Evolutionary conservation across 345 rosid genomes (phyloP).

Genomic region (Stellera chamaejasme): DNA sequence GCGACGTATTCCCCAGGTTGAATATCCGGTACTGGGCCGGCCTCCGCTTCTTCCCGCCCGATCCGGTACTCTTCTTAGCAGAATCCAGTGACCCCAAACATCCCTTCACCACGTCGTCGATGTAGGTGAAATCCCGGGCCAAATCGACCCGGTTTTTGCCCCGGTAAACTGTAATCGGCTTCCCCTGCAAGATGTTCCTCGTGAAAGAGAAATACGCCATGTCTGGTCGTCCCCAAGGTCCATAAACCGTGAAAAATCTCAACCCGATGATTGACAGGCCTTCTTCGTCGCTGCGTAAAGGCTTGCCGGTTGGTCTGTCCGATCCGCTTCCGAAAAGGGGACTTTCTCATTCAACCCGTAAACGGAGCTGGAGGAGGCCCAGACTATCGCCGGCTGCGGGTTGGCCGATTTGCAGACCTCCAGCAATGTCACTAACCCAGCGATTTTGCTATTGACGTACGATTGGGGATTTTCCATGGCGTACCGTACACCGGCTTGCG

Average conservation of each 20-base stretch:
- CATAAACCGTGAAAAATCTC: conserved; percentile 78
- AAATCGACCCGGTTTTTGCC: conserved; percentile 58
- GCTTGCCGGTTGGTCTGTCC: conserved; percentile 75
- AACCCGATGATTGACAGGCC: conserved; percentile 66
- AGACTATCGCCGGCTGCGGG: conserved; percentile 73
- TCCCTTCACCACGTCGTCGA: conserved; percentile 73
- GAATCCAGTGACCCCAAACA: conserved; percentile 68
- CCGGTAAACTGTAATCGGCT: conserved; percentile 60
- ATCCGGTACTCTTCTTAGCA: conserved; percentile 66
- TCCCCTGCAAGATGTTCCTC: conserved; percentile 58
- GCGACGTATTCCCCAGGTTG: conserved; percentile 72
- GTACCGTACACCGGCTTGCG: conserved; percentile 85
- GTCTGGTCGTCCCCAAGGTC: conserved; percentile 86
- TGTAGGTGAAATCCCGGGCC: conserved; percentile 78
- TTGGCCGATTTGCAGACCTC: conserved; percentile 61
- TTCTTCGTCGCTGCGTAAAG: conserved; percentile 84
- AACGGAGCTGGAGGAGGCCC: conserved; percentile 88
- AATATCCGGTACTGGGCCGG: conserved; percentile 59
- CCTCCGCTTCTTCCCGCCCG: conserved; percentile 70
- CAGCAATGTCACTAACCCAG: conserved; percentile 61
- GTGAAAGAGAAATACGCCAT: conserved; percentile 83
- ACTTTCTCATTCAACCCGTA: conserved; percentile 65
- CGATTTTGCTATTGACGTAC: conserved; percentile 68
- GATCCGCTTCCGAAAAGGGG: conserved; percentile 64
- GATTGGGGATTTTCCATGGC: conserved; percentile 73